Evolutionary conservation across 257 asterid genomes (phyloP).

Genomic region (Gentiana straminea): DNA sequence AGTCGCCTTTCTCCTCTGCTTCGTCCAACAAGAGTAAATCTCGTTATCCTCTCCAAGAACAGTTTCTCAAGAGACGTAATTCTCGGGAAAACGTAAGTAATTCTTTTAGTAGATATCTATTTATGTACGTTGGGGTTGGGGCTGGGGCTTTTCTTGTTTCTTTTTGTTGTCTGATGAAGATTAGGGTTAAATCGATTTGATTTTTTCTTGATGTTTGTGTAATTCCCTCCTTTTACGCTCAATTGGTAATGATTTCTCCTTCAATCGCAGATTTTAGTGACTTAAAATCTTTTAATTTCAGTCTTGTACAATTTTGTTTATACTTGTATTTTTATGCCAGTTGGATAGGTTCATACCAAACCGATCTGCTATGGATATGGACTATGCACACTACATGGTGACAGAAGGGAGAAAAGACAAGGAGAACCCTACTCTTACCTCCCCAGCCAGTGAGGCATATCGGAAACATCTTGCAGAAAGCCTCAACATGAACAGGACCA

Average conservation of each 20-base stretch:
- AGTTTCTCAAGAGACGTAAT: constrained; percentile 39
- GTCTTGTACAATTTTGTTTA: background rate
- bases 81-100: constrained; percentile 61
- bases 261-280: no score
- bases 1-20: constrained; percentile 26
- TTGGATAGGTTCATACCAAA: constrained; percentile 96
- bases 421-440: constrained; percentile 55
- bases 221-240: background rate
- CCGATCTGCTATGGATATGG: constrained; percentile 90
- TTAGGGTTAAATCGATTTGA: background rate
- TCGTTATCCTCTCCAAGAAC: constrained; percentile 79
- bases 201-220: background rate
- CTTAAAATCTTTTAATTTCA: background rate
- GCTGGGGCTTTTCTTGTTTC: background rate
- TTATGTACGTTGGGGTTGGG: no score
- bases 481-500: constrained; percentile 75
- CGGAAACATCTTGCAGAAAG: constrained; percentile 78
- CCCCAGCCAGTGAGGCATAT: constrained; percentile 83
- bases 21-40: constrained; percentile 42
- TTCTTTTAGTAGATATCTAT: background rate
- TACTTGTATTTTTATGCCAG: constrained; percentile 23
- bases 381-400: constrained; percentile 80
- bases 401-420: constrained; percentile 79
- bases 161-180: background rate
- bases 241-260: background rate